phyloP scores from a whole-genome alignment of 176 grass and related monocot species.

The Eragrostis curvula region DNA sequence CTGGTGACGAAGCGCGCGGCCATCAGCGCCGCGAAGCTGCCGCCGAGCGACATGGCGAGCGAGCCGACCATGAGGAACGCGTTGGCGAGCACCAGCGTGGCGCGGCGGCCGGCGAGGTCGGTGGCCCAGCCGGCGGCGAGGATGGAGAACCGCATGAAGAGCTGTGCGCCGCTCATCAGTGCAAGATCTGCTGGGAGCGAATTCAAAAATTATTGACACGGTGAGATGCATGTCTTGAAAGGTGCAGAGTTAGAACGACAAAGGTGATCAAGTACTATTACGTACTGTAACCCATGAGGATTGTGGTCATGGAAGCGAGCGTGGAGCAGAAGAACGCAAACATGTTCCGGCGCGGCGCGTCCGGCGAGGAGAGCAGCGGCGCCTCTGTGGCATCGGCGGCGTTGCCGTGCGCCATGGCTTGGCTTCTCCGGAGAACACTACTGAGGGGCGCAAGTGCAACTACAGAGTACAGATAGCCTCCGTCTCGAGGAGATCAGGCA shows the following conservation, averaged over 20 bases:
- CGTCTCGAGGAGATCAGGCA: too few species aligned
- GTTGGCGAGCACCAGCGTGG: not conserved
- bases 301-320: constrained; percentile 53
- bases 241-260: not conserved
- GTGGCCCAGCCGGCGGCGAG: not conserved
- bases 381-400: not conserved
- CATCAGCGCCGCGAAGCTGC: not conserved
- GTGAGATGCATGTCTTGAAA: not conserved
- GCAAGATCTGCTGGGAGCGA: constrained; percentile 4
- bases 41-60: not conserved
- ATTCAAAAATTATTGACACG: not conserved
- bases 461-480: too few species aligned
- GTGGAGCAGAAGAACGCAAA: constrained; percentile 43
- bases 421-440: not conserved
- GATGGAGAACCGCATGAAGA: not conserved
- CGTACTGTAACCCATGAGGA: constrained; percentile 54
- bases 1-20: not conserved
- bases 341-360: constrained; percentile 18
- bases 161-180: not conserved
- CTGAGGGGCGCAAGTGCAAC: not conserved
- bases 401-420: not conserved
- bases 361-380: not conserved
- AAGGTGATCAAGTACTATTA: not conserved
- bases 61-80: not conserved
- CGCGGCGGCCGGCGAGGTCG: not conserved